These are phyloP conservation scores for Agaricus subrufescens DNA, from an alignment of 768 basidiomycete genomes.

Conservation along the genomic window DNA sequence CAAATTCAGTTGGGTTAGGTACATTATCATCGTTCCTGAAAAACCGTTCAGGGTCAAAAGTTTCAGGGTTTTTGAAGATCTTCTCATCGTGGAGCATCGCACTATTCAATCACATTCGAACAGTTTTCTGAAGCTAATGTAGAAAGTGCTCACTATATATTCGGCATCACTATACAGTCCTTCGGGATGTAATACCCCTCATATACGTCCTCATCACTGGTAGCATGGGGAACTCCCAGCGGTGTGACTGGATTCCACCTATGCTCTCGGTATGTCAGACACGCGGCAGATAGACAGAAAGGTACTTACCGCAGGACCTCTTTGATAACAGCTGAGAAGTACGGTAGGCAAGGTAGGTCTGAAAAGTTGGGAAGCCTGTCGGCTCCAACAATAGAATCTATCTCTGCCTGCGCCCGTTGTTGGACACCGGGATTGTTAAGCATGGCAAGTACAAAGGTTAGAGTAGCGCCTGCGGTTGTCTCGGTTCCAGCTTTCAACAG, in stretches of 20 bases:
- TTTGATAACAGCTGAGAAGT: constrained; percentile 19
- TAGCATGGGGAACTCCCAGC: constrained; percentile 35
- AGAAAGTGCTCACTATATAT: constrained; percentile 33
- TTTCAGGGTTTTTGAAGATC: constrained; percentile 41
- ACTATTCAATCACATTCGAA: constrained; percentile 25
- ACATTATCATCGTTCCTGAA: neutral
- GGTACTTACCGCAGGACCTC: constrained; percentile 12
- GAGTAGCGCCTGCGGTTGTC: neutral
- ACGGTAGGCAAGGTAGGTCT: constrained; percentile 20
- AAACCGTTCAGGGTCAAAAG: constrained; percentile 43
- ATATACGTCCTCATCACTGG: constrained; percentile 21
- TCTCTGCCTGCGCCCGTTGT: constrained; percentile 20
- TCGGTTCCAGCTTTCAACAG: neutral
- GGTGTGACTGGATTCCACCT: neutral
- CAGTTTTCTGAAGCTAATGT: too few species aligned
- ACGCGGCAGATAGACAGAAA: neutral
- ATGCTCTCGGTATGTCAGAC: too few species aligned
- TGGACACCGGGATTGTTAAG: constrained; percentile 11
- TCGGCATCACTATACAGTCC: constrained; percentile 37
- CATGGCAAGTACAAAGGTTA: constrained; percentile 6
- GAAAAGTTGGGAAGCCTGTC: constrained; percentile 20
- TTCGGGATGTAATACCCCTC: constrained; percentile 44
- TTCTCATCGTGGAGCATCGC: constrained; percentile 44
- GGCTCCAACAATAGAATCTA: constrained; percentile 20
- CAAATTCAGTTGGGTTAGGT: neutral